phyloP scores from a whole-genome alignment of 1,284 basidiomycete genomes.

The Lentinula novae-zelandiae region DNA sequence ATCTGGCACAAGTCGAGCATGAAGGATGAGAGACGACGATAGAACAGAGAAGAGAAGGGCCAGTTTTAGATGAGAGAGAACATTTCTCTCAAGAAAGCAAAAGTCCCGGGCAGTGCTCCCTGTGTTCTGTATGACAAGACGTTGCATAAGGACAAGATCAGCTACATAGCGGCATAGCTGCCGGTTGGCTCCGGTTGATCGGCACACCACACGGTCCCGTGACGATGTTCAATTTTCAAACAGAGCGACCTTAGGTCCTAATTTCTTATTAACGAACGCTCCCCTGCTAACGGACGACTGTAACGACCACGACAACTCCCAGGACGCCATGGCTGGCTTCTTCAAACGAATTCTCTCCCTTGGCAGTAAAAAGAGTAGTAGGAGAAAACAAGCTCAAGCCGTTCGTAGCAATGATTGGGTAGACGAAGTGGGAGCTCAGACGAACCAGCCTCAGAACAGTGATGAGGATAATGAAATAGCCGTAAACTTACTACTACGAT shows the following conservation, averaged over 20 bases:
- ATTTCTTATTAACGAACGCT: not conserved
- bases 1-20: constrained; percentile 51
- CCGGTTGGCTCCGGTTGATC: too few relatives aligned
- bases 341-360: constrained; percentile 70
- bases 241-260: too few relatives aligned
- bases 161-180: not conserved
- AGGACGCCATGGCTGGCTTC: constrained; percentile 51
- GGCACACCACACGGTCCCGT: not conserved
- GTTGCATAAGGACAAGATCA: constrained; percentile 17
- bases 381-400: constrained; percentile 37
- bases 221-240: constrained; percentile 19
- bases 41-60: constrained; percentile 60
- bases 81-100: constrained; percentile 72
- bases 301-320: constrained; percentile 7
- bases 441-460: constrained; percentile 14
- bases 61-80: constrained; percentile 63
- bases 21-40: constrained; percentile 59
- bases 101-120: constrained; percentile 61
- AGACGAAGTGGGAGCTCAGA: constrained; percentile 8
- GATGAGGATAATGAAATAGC: constrained; percentile 57
- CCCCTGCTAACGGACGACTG: constrained; percentile 7
- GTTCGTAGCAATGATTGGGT: constrained; percentile 23
- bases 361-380: constrained; percentile 59
- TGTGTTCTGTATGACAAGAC: constrained; percentile 25
- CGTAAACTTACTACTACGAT: constrained; percentile 61